Evolutionary conservation across 2,329 filamentous ascomycete species (phyloP).

Genomic region (Monilinia fructicola): DNA sequence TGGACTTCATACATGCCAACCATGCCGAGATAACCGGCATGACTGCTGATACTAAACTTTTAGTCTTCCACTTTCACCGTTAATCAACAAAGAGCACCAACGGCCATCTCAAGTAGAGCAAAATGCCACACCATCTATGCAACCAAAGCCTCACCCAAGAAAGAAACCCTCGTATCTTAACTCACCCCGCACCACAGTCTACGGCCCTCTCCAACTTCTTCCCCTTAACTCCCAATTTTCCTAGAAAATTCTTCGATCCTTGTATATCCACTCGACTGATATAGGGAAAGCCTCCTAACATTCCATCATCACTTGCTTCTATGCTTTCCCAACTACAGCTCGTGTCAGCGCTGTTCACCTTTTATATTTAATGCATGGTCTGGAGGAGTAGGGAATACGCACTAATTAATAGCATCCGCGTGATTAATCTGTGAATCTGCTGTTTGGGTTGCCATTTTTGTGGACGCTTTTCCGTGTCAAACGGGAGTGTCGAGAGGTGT

Average conservation of each 20-base stretch:
- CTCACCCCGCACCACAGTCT: conserved; percentile 45
- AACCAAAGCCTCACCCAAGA: neutral
- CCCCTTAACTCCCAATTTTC: conserved; percentile 56
- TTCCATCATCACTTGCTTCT: conserved; percentile 62
- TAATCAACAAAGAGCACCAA: neutral
- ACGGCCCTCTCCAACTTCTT: conserved; percentile 41
- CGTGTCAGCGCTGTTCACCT: neutral
- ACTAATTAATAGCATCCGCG: conserved; percentile 20
- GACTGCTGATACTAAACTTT: neutral
- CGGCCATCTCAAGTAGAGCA: neutral
- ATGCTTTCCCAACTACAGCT: conserved; percentile 48
- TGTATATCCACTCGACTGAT: conserved; percentile 70
- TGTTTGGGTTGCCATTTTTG: conserved; percentile 4
- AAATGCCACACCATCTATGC: neutral
- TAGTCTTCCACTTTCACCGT: neutral
- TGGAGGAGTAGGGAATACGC: neutral
- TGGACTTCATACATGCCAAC: too few relatives aligned
- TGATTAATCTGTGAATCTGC: conserved; percentile 21
- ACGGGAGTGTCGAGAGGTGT: neutral
- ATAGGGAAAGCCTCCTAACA: conserved; percentile 74
- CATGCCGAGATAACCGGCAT: too few relatives aligned
- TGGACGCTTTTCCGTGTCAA: too few relatives aligned
- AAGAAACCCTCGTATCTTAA: conserved; percentile 11
- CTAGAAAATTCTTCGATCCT: conserved; percentile 67
- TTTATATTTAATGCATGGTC: neutral